phyloP scores from a whole-genome alignment of 73 alveolate species.

The Blepharisma stoltei region DNA sequence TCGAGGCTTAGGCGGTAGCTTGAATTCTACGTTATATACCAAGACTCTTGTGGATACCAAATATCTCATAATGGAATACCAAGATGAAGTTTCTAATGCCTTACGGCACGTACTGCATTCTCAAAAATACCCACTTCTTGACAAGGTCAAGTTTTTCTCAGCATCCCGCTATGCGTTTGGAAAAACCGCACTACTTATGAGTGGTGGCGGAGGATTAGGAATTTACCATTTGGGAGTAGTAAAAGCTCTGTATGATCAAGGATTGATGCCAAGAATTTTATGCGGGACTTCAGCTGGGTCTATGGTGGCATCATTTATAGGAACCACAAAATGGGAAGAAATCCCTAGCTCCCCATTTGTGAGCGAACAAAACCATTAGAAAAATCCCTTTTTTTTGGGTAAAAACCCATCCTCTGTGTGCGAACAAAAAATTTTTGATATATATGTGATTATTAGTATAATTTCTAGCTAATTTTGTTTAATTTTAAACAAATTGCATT shows the following conservation, averaged over 20 bases:
- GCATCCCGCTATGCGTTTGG: constrained; percentile 72
- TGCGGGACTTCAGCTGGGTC: constrained; percentile 73
- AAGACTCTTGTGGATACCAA: constrained; percentile 60
- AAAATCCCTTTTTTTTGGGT: no score
- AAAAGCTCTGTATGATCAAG: constrained; percentile 54
- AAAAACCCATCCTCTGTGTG: no score
- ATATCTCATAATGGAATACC: constrained; percentile 49
- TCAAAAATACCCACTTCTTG: background rate
- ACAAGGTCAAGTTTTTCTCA: constrained; percentile 59
- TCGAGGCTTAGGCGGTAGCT: constrained; percentile 55
- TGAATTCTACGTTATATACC: constrained; percentile 43
- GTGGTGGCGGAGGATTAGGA: constrained; percentile 74
- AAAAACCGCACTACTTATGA: constrained; percentile 59
- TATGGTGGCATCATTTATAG: constrained; percentile 46
- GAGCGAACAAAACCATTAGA: no score
- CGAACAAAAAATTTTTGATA: no score
- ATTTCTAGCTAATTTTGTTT: no score
- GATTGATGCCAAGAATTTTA: constrained; percentile 60
- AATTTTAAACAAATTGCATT: no score
- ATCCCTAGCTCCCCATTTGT: no score
- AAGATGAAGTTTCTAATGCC: constrained; percentile 60
- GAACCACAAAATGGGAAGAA: constrained; percentile 40
- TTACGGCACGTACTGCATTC: constrained; percentile 43
- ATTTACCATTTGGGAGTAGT: constrained; percentile 64
- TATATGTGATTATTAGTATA: no score